Evolutionary conservation across 306 rosid genomes (phyloP), one percentile per base, ranked within the genome.

Genomic region (Biancaea sappan): DNA sequence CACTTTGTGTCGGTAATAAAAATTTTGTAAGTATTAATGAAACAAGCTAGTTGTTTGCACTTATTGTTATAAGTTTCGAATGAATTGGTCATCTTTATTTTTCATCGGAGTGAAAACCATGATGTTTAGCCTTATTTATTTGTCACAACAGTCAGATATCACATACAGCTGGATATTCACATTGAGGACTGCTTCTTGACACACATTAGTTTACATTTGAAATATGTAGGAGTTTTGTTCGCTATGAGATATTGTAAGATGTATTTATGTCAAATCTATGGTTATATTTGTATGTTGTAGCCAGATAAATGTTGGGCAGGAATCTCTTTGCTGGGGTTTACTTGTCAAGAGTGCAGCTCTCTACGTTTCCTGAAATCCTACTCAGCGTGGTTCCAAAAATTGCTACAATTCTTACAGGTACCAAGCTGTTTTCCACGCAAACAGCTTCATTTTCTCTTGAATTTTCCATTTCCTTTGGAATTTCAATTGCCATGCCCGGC

Each of bases 291-390:
- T 63, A 64, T 74, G 70, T 77, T 80, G 5, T 85, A 94, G 99
- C 92, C 96, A 80, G 97, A 92, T 83, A 92, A 94, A 84, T 83
- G 98, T 73, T 94, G 96, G 96, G 95, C 82, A 19, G 99, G 96
- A 64, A 83, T 90, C 82, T 79, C 90, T 43, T 82, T 94, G 79
- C 80, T 94, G 35, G 99, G 99, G 72, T 57, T 92, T 83, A 90
- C 96, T 80, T 86, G 90, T 79, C 89, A 83, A 79, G 88, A 86
- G 77, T 90, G 97, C 82, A 81, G 88, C 77, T 69, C 93, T 13
- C 84, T 66, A 56, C 96, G 96, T 58, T 90, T 94, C 73, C 52
- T 82, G 66, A 86, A 86, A 24, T 92, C 92, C 28, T 88, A 87
- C 84, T 14, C 81, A 38, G 72, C n/a, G 41, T 94, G 99, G 96